A percentile compares a stretch with the other conserved stretches of the same genome.
Conservation (phyloP, 139 green algal species). For the Auxenochlorella pyrenoidosa region DNA sequence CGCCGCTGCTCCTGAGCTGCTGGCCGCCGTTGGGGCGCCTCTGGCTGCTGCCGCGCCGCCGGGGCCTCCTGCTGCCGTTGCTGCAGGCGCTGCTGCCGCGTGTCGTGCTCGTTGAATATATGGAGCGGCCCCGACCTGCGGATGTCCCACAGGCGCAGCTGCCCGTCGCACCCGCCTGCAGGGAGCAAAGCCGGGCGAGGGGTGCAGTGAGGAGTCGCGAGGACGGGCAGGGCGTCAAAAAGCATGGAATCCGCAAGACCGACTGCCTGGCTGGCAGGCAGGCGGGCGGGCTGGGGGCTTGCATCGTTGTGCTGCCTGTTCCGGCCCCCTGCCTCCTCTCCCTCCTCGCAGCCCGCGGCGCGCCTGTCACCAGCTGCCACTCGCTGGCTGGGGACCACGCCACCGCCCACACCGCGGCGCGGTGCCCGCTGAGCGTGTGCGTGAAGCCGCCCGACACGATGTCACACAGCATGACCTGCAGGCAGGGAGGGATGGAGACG, state of each 20-base stretch:
- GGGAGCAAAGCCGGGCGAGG: not conserved
- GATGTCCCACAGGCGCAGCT: constrained; percentile 85
- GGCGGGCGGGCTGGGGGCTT: no score
- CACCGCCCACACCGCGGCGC: constrained; percentile 66
- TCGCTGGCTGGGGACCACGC: constrained; percentile 74
- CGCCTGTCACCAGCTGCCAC: constrained; percentile 78
- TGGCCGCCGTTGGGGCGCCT: no score
- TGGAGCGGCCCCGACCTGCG: constrained; percentile 63
- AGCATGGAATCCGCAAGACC: not conserved
- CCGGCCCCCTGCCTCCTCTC: no score
- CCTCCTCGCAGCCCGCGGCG: no score
- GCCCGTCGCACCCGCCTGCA: constrained; percentile 44
- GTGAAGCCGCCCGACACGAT: constrained; percentile 69
- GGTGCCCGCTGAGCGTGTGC: constrained; percentile 83
- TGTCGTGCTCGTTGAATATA: constrained; percentile 73
- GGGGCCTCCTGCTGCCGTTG: constrained; percentile 4
- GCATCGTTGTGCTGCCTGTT: no score
- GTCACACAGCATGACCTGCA: constrained; percentile 76
- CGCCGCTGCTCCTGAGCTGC: not conserved
- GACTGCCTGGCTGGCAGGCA: not conserved
- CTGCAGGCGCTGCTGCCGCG: constrained; percentile 35
- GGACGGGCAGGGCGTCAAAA: no score
- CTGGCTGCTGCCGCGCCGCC: not conserved
- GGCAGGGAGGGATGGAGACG: not conserved
- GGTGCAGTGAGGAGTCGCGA: not conserved